phyloP scores from a whole-genome alignment of 2,329 filamentous ascomycete genomes.

The Cladosporium sp. region DNA sequence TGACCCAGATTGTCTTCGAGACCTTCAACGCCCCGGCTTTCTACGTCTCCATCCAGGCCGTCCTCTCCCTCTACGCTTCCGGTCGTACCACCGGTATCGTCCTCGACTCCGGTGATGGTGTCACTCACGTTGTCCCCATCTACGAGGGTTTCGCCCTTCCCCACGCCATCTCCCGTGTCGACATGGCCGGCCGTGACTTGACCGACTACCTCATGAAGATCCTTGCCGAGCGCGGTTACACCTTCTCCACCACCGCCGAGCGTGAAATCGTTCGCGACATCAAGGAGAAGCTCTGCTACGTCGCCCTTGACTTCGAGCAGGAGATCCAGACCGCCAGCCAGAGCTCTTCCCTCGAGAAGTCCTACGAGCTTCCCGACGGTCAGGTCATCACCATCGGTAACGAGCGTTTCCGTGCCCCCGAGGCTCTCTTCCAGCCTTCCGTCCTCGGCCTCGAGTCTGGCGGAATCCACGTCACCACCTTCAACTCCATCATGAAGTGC shows the following conservation, averaged over 20 bases:
- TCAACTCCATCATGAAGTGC: conserved; percentile 99
- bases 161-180: conserved; percentile 99
- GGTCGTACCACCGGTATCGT: conserved; percentile 99
- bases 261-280: conserved; percentile 99
- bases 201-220: conserved; percentile 99
- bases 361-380: conserved; percentile 98
- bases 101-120: conserved; percentile 99
- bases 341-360: conserved; percentile 99
- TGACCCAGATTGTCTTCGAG: conserved; percentile 99
- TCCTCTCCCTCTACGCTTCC: conserved; percentile 97
- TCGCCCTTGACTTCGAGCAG: conserved; percentile 99
- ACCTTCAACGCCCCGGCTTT: conserved; percentile 99
- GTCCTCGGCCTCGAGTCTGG: conserved; percentile 97
- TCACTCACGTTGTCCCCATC: conserved; percentile 99
- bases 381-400: conserved; percentile 99
- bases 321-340: conserved; percentile 99
- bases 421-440: conserved; percentile 98
- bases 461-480: conserved; percentile 99
- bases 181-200: conserved; percentile 99
- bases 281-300: conserved; percentile 99
- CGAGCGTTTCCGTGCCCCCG: conserved; percentile 99
- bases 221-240: conserved; percentile 97
- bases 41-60: conserved; percentile 99
- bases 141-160: conserved; percentile 99
- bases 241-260: conserved; percentile 99